Conservation (phyloP, 345 rosid species). For the Gynandropsis gynandra region DNA sequence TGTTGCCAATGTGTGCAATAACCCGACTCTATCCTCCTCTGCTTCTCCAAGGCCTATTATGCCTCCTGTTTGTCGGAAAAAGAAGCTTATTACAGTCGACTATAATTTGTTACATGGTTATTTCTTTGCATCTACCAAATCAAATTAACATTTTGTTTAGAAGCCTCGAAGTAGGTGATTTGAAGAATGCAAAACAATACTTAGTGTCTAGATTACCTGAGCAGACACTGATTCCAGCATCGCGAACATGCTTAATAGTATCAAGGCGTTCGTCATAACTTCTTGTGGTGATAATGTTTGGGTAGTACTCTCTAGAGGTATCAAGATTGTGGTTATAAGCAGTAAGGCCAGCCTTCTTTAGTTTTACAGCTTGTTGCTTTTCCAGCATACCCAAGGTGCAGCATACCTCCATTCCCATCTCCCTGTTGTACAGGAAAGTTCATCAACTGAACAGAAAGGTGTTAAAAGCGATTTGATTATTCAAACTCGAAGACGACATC, state of each 20-base stretch:
- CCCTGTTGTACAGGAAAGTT: conserved; percentile 40
- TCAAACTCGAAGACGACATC: too few relatives aligned
- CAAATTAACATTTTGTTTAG: too few relatives aligned
- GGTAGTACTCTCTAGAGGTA: conserved; percentile 92
- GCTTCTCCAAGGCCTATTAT: conserved; percentile 99
- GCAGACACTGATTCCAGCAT: conserved; percentile 93
- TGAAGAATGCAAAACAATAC: too few relatives aligned
- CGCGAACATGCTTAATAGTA: conserved; percentile 75
- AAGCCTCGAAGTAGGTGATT: too few relatives aligned
- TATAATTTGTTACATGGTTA: neutral
- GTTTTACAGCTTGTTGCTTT: conserved; percentile 89
- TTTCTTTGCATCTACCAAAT: too few relatives aligned
- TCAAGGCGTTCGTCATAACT: conserved; percentile 83
- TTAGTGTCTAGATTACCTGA: too few relatives aligned
- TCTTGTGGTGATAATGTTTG: conserved; percentile 82
- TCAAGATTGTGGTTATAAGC: conserved; percentile 98
- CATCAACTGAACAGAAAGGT: neutral
- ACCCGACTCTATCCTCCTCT: conserved; percentile 87
- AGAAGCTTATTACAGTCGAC: neutral
- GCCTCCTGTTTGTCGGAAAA: conserved; percentile 61
- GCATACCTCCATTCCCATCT: conserved; percentile 97
- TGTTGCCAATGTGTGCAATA: conserved; percentile 84
- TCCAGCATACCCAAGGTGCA: conserved; percentile 98
- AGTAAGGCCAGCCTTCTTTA: conserved; percentile 95
- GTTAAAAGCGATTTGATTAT: too few relatives aligned